Evolutionary conservation across 2,329 filamentous ascomycete species (phyloP).

Genomic region (Trichophyton mentagrophytes): DNA sequence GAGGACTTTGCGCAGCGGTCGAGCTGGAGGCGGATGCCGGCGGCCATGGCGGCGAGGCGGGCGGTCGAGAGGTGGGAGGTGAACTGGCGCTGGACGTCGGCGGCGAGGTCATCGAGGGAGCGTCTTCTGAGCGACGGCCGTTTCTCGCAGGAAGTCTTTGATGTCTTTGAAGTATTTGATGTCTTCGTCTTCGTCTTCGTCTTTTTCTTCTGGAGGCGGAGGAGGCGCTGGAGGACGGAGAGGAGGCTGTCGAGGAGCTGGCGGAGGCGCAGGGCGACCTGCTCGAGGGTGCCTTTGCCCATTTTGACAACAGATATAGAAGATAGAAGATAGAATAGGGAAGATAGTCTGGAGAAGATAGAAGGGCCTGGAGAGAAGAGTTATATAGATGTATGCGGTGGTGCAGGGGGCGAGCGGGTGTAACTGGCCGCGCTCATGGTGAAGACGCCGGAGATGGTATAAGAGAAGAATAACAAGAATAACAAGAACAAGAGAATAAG

Average conservation of each 20-base stretch:
- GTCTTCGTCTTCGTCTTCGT: no score
- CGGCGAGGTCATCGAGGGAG: constrained; percentile 27
- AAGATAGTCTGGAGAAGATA: no score
- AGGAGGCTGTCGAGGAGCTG: constrained; percentile 30
- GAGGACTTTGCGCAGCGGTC: constrained; percentile 42
- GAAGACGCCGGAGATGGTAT: neutral
- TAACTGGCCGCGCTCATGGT: neutral
- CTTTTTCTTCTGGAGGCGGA: constrained; percentile 19
- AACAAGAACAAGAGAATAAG: neutral
- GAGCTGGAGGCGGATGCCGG: constrained; percentile 40
- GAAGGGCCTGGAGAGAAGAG: no score
- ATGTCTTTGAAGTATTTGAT: neutral
- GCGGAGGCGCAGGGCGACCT: constrained; percentile 30
- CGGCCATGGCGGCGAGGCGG: constrained; percentile 31
- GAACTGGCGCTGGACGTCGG: constrained; percentile 29
- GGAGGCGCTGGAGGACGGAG: constrained; percentile 28
- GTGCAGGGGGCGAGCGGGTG: neutral
- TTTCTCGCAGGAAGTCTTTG: neutral
- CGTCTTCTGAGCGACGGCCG: constrained; percentile 21
- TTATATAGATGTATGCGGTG: no score
- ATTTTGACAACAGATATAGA: neutral
- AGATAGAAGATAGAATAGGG: no score
- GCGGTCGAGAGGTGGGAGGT: constrained; percentile 25
- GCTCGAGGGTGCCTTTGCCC: constrained; percentile 20
- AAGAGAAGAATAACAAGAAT: neutral